Conservation (phyloP, 2,329 filamentous ascomycete genomes). For the Botrytis medusae region DNA sequence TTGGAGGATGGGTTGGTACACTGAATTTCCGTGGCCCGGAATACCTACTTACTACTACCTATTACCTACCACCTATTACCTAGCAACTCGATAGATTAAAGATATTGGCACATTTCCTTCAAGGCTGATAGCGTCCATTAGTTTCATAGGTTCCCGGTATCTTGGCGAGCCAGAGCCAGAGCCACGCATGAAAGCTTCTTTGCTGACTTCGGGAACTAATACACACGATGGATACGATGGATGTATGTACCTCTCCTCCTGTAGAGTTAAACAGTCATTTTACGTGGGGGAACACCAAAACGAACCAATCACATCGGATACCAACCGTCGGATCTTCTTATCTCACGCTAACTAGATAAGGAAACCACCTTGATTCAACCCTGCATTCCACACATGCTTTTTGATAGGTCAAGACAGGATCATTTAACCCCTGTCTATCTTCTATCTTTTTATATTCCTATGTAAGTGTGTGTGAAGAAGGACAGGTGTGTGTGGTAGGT, state of each 20-base stretch:
- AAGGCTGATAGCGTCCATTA: neutral
- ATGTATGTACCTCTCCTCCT: too few relatives aligned
- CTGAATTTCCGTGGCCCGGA: neutral
- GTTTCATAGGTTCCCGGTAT: neutral
- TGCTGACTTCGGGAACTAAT: neutral
- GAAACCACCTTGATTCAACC: neutral
- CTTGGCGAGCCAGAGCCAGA: neutral
- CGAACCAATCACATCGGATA: neutral
- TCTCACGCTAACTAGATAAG: neutral
- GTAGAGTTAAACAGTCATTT: neutral
- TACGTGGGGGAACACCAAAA: neutral
- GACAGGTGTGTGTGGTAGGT: neutral
- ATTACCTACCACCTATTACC: too few relatives aligned
- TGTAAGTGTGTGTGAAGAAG: neutral
- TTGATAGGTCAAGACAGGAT: conserved; percentile 6
- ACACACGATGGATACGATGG: too few relatives aligned
- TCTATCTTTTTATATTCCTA: neutral
- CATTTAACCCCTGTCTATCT: conserved; percentile 1
- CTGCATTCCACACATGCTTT: neutral
- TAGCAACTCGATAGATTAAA: neutral
- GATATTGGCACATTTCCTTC: neutral
- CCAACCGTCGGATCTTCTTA: conserved; percentile 11
- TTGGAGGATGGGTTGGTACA: neutral
- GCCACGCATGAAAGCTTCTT: neutral
- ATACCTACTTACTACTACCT: too few relatives aligned